A percentile compares a stretch with the other conserved stretches of the same genome.
Conservation (phyloP, 2,329 filamentous ascomycete species). For the Calonectria fujianensis region DNA sequence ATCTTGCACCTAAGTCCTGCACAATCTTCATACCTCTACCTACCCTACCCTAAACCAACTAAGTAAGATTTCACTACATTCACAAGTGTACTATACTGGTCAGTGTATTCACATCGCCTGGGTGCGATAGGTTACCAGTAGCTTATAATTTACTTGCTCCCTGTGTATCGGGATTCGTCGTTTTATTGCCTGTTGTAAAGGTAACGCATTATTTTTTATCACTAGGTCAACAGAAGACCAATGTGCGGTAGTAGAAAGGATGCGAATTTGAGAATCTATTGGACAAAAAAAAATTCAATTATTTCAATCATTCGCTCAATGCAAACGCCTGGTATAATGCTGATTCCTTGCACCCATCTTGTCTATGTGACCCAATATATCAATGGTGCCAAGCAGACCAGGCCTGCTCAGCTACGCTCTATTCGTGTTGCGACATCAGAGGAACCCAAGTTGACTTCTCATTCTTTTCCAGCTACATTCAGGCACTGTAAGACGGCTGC, state of each 20-base stretch:
- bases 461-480: slow-evolving; percentile 16
- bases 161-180: neutral
- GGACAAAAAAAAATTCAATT: neutral
- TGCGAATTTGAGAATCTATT: neutral
- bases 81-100: neutral
- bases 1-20: neutral
- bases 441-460: slow-evolving; percentile 25
- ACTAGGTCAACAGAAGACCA: neutral
- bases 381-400: neutral
- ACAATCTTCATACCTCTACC: too few relatives aligned
- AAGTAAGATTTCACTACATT: neutral
- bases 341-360: neutral
- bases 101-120: neutral
- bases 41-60: neutral
- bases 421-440: neutral
- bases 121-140: too few relatives aligned
- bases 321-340: neutral
- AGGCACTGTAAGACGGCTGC: slow-evolving; percentile 30
- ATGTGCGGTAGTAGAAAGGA: neutral
- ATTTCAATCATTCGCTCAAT: neutral
- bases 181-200: neutral
- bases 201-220: neutral
- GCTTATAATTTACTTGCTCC: neutral
- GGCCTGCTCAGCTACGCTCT: neutral
- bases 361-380: neutral